Conservation (phyloP, 2,329 filamentous ascomycete species). For the Hypoxylon sp. region DNA sequence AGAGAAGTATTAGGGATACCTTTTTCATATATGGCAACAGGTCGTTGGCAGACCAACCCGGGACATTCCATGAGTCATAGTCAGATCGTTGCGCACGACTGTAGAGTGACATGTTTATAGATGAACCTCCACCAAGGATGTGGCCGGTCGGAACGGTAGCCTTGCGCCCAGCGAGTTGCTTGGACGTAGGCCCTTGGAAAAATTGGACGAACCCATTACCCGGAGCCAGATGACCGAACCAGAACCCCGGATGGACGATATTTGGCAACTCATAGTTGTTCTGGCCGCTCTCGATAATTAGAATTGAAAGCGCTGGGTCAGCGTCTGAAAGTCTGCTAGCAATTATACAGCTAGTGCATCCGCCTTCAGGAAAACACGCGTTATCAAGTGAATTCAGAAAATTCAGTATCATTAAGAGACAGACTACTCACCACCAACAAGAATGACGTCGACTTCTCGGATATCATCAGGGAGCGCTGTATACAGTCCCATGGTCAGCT, state of each 20-base stretch:
- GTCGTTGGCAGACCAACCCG: constrained; percentile 52
- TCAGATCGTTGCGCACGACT: constrained; percentile 54
- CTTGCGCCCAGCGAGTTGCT: constrained; percentile 23
- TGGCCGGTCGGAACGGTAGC: constrained; percentile 50
- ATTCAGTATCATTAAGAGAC: neutral
- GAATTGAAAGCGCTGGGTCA: constrained; percentile 37
- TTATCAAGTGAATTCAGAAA: neutral
- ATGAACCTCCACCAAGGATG: constrained; percentile 68
- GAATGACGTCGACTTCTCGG: constrained; percentile 42
- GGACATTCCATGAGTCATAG: constrained; percentile 49
- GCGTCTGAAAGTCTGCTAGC: constrained; percentile 44
- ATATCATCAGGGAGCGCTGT: constrained; percentile 31
- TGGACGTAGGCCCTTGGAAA: constrained; percentile 20
- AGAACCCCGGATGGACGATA: constrained; percentile 12
- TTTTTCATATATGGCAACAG: constrained; percentile 56
- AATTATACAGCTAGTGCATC: constrained; percentile 43
- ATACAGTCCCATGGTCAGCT: constrained; percentile 34
- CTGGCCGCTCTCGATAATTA: constrained; percentile 42
- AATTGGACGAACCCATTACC: constrained; percentile 11
- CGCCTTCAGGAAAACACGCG: constrained; percentile 13
- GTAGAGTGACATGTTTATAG: constrained; percentile 64
- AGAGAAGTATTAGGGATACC: constrained; percentile 56
- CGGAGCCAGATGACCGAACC: constrained; percentile 18
- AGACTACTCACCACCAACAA: constrained; percentile 38
- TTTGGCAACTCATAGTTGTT: constrained; percentile 27